phyloP scores from a whole-genome alignment of 2,329 filamentous ascomycete species.

The Ceratocystis diversiconidia region DNA sequence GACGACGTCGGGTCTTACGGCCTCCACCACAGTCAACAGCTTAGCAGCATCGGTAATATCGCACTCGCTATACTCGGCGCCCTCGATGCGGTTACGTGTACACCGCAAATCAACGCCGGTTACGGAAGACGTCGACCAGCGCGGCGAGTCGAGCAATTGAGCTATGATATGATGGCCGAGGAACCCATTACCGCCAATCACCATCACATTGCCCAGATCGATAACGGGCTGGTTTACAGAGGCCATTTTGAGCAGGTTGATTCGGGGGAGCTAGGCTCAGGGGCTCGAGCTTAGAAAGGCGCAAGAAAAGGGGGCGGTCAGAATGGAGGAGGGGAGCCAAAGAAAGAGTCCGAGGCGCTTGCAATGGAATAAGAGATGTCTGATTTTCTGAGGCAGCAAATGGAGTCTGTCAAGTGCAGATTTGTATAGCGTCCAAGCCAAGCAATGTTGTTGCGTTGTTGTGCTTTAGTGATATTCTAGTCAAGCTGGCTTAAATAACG shows the following conservation, averaged over 20 bases:
- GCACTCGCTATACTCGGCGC: conserved; percentile 53
- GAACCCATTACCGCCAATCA: conserved; percentile 75
- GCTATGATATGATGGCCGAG: conserved; percentile 70
- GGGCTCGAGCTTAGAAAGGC: background rate
- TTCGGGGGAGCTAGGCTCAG: background rate
- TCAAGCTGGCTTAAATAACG: background rate
- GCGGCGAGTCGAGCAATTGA: conserved; percentile 42
- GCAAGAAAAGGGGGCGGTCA: background rate
- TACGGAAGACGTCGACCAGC: conserved; percentile 38
- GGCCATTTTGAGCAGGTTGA: background rate
- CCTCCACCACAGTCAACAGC: conserved; percentile 48
- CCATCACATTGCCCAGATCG: conserved; percentile 53
- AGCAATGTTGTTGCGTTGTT: too few relatives aligned
- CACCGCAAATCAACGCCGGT: conserved; percentile 61
- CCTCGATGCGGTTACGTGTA: conserved; percentile 49
- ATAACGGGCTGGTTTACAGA: conserved; percentile 2
- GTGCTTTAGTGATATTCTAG: background rate
- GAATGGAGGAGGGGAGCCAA: background rate
- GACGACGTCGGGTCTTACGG: conserved; percentile 63
- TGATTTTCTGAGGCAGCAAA: background rate
- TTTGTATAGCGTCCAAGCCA: too few relatives aligned
- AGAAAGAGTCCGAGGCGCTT: background rate
- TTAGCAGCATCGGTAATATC: conserved; percentile 57
- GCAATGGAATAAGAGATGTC: background rate
- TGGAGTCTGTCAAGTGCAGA: too few relatives aligned